A percentile compares a stretch with the other conserved stretches of the same genome.
These are phyloP conservation scores for Phalaenopsis hybrid DNA, from an alignment of 116 monocot genomes.

Conservation along the genomic window DNA sequence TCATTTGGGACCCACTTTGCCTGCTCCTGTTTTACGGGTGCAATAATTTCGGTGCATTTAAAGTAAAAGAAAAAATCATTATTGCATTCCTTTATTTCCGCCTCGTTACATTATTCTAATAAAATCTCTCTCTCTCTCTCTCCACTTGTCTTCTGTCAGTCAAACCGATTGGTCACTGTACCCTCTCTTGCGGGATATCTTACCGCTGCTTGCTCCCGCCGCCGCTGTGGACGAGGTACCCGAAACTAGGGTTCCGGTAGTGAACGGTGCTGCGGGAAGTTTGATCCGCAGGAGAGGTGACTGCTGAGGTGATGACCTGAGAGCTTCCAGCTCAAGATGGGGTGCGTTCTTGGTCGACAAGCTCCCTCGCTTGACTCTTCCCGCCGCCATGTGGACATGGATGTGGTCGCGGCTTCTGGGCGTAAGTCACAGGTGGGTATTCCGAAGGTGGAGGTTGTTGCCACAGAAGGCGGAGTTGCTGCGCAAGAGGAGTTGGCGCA, in stretches of 20 bases:
- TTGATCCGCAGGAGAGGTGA: too few relatives aligned
- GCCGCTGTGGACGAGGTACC: neutral
- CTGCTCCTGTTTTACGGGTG: neutral
- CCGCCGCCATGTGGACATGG: too few relatives aligned
- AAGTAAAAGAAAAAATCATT: neutral
- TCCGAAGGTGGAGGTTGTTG: too few relatives aligned
- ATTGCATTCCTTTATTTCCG: conserved; percentile 1
- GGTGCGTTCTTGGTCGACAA: too few relatives aligned
- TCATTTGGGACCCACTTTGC: too few relatives aligned
- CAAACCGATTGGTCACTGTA: neutral
- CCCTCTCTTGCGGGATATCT: neutral
- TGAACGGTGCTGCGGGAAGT: too few relatives aligned
- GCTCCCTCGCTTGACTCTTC: too few relatives aligned
- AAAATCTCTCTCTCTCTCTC: neutral
- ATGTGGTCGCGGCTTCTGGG: too few relatives aligned
- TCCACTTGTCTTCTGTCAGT: neutral
- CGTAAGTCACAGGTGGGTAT: too few relatives aligned
- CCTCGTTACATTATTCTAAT: neutral
- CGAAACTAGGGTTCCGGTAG: conserved; percentile 8
- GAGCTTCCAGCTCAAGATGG: too few relatives aligned
- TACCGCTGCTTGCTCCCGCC: neutral
- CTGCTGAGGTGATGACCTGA: too few relatives aligned
- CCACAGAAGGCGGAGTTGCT: neutral
- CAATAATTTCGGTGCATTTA: neutral
- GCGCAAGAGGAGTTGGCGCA: neutral